Evolutionary conservation across 2,329 filamentous ascomycete genomes (phyloP).

Genomic region (Colletotrichum chlorophyti): DNA sequence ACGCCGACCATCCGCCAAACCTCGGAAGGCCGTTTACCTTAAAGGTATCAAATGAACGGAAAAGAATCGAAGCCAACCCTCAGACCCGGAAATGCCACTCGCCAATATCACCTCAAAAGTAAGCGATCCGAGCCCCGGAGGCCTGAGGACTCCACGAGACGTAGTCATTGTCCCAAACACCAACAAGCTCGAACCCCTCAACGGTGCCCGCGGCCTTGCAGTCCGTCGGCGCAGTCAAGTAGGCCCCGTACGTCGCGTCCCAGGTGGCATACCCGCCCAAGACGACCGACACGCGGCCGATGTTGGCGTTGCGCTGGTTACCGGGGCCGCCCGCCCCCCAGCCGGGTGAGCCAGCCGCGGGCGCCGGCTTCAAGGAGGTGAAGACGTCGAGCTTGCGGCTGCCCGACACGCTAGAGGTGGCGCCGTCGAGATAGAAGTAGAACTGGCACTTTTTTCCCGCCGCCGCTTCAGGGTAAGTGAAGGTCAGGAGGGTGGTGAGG

Average conservation of each 20-base stretch:
- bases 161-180: slow-evolving; percentile 25
- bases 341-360: slow-evolving; percentile 22
- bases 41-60: not conserved
- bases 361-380: slow-evolving; percentile 32
- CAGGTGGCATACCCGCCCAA: slow-evolving; percentile 18
- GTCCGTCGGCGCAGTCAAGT: slow-evolving; percentile 19
- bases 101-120: slow-evolving; percentile 22
- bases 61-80: not conserved
- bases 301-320: slow-evolving; percentile 35
- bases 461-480: slow-evolving; percentile 33
- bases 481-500: slow-evolving; percentile 37
- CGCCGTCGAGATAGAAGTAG: slow-evolving; percentile 33
- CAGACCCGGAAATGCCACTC: not conserved
- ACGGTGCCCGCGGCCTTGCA: slow-evolving; percentile 27
- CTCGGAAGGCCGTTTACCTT: not conserved
- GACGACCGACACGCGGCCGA: slow-evolving; percentile 19
- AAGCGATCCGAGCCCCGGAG: slow-evolving; percentile 21
- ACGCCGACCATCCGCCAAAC: not conserved
- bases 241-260: slow-evolving; percentile 25
- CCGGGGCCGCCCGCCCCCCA: slow-evolving; percentile 35
- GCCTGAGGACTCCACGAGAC: slow-evolving; percentile 20
- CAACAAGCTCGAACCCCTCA: slow-evolving; percentile 28
- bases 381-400: slow-evolving; percentile 37
- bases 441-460: slow-evolving; percentile 35
- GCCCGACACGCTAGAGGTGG: slow-evolving; percentile 28